Evolutionary conservation across 2,329 filamentous ascomycete genomes (phyloP), one percentile per base, ranked within the genome.

Genomic region (Annulohypoxylon truncatum): DNA sequence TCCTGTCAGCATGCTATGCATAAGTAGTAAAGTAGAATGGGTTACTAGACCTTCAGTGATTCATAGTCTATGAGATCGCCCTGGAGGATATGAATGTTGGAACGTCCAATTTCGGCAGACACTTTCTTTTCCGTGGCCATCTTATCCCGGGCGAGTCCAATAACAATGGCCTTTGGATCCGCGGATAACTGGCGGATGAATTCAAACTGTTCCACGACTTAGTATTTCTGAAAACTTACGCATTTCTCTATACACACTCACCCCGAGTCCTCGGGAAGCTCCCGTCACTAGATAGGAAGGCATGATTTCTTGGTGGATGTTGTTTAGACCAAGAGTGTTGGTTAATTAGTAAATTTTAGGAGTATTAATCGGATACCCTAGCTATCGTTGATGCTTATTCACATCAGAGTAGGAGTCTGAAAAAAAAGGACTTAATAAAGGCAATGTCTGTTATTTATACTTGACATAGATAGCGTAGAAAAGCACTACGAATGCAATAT

Each of bases 81-180:
- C 18, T 81, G 66, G 18, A 87, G 22, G 63, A 86, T 76, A 61
- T 81, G 78, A 48, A 87, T 74, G 50, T 86, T 85, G 38, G 72
- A 47, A 3, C 77, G 75, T 3, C 61, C 74, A 3, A 84, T 73
- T 67, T 85, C 81, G 31, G 73, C 68, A 1, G 74, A 70, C 0
- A 85, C 76, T 69, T 80, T 83, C 55, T 81, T 76, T 22, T 85
- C 79, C 2, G 83, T 81, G 0, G 74, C 73, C 1, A 72, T 66
- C 66, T 83, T 84, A 73, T 85, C 72, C 18, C 84, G 82, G 18
- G 82, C 83, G 0, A 85, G 73, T 3, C 83, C 84, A 52, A 86
- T 73, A 48, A 86, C 79, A 0, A 74, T 74, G 68, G 84, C 84
- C n/a, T 71, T 57, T 2, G 79, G 72, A 65, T 84, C 74, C 18